A percentile compares a stretch with the other conserved stretches of the same genome.
Conservation (phyloP, 805 yeast species). For the Cyberlindnera subsufficiens region DNA sequence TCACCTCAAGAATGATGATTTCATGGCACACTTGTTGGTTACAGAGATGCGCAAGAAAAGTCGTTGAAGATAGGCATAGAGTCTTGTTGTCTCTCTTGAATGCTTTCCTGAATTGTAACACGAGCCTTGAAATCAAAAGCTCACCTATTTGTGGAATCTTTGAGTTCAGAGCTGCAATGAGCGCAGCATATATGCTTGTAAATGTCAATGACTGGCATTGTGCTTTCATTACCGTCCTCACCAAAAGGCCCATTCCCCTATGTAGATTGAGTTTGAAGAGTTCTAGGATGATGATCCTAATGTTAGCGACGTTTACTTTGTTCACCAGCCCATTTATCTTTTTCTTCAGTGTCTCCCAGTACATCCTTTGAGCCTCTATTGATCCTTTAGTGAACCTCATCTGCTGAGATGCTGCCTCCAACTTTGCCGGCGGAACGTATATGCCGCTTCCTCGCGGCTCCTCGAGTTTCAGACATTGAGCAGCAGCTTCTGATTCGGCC, state of each 20-base stretch:
- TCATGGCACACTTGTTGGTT: conserved; percentile 59
- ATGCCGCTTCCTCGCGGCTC: conserved; percentile 37
- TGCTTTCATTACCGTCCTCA: conserved; percentile 49
- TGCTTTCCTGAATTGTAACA: conserved; percentile 52
- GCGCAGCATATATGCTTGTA: conserved; percentile 49
- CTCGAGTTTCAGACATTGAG: conserved; percentile 32
- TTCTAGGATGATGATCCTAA: conserved; percentile 41
- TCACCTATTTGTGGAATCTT: conserved; percentile 67
- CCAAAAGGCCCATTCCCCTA: conserved; percentile 57
- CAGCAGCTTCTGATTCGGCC: conserved; percentile 9
- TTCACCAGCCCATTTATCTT: conserved; percentile 44
- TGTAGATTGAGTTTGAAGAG: conserved; percentile 53
- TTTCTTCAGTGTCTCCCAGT: conserved; percentile 52
- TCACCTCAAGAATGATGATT: conserved; percentile 44
- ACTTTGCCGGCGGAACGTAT: conserved; percentile 50
- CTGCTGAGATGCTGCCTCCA: conserved; percentile 36
- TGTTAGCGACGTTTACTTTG: conserved; percentile 38
- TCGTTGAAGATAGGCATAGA: conserved; percentile 35
- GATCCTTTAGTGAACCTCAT: conserved; percentile 25
- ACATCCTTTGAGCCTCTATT: conserved; percentile 41
- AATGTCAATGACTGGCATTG: conserved; percentile 36
- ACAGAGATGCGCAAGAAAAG: conserved; percentile 56
- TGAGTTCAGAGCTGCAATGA: conserved; percentile 56
- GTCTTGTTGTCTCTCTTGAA: conserved; percentile 41
- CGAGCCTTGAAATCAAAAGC: conserved; percentile 44